phyloP scores from a whole-genome alignment of 2,329 filamentous ascomycete genomes.

The Cordyceps javanica region DNA sequence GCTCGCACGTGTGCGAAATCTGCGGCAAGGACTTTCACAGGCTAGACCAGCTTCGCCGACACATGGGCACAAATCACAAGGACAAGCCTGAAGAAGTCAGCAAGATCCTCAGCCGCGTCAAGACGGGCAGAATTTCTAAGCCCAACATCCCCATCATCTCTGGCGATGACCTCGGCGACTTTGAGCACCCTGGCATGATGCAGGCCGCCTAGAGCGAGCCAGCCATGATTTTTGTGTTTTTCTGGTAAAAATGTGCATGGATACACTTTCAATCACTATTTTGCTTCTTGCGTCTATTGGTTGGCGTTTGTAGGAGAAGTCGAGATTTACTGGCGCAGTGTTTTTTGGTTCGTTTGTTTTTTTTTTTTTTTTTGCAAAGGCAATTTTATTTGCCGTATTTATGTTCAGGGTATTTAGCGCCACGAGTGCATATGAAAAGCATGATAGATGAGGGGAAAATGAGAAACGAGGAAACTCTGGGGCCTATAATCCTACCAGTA shows the following conservation, averaged over 20 bases:
- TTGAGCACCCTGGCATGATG: slow-evolving; percentile 4
- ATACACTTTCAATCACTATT: neutral
- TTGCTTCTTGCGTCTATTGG: neutral
- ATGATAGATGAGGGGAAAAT: neutral
- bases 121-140: slow-evolving; percentile 12
- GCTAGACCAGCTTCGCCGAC: slow-evolving; percentile 54
- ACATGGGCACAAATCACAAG: slow-evolving; percentile 34
- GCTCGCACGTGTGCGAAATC: slow-evolving; percentile 43
- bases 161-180: neutral
- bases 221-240: neutral
- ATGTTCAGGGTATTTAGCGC: neutral
- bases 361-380: neutral
- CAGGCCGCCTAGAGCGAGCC: neutral
- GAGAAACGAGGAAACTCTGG: neutral
- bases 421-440: neutral
- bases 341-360: too few species aligned
- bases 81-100: slow-evolving; percentile 20
- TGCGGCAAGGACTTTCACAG: slow-evolving; percentile 55
- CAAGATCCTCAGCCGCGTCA: slow-evolving; percentile 13
- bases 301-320: neutral
- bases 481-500: too few species aligned
- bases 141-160: neutral
- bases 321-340: neutral
- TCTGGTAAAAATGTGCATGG: neutral
- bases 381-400: neutral